Base-by-base conservation (phyloP, 2,329 filamentous ascomycete species). In the Phialophora macrospora region DNA sequence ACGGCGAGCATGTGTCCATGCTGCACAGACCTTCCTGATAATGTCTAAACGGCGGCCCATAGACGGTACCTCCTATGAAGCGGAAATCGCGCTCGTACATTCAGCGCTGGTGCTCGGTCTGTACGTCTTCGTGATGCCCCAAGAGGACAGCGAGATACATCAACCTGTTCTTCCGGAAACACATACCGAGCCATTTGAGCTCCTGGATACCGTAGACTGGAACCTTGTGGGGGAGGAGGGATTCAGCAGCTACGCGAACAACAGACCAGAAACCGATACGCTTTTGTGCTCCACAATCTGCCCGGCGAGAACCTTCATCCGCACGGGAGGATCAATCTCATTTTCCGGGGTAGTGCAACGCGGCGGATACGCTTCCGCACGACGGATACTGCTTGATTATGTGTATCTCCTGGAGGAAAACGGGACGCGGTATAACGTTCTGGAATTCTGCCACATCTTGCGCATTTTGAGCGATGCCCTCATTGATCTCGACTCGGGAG, bases 171-270 rank as follows among this genome's bases (percentile, higher is more conserved):
- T 26, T 7, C 38, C 69, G 3, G 72, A 67, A 55, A 44, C 68
- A 5, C 62, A 75, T 67, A 65, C 73, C 59, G 63, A 73, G 48
- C 49, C 73, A 17, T 74, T 84, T 59, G 72, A 85, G 60, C 73
- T 84, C 0, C 75, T 82, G 26, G 80, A 83, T 30, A 76, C 82
- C n/a, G 75, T 84, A 4, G 79, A 84, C 64, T 85, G 82, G 83
- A 77, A 76, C 7, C 71, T 74, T 2, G 76, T 84, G 2, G 80
- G 80, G 0, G 77, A 77, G 3, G 78, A 82, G 41, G 82, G 82
- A 0, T 77, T 84, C 51, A 52, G n/a, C 58, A 60, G 58, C 58
- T 52, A 38, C 32, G 9, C 41, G 3, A 41, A 26, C 41, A 32
- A 26, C 41, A 34, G 24, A n/a, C n/a, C 56, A n/a, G 60, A 55